These are phyloP conservation scores for Pezicula rhizophila DNA, from an alignment of 2,329 filamentous ascomycete species.

Conservation along the genomic window DNA sequence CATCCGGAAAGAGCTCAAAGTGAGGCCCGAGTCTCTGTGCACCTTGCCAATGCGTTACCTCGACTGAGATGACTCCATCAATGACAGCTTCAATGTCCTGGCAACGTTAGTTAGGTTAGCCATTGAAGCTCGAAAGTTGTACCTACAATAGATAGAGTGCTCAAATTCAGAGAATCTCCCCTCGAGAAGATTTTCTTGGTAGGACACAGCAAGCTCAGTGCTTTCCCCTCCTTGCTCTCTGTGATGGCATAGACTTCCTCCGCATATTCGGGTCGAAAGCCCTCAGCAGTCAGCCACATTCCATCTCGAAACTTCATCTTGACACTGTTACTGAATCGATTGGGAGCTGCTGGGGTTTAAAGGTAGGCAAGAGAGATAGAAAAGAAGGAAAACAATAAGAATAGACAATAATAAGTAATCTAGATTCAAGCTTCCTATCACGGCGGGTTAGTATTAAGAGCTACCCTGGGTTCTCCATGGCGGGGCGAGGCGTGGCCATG, in stretches of 20 bases:
- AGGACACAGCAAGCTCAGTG: slow-evolving; percentile 50
- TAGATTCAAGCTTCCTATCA: no score
- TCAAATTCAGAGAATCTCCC: slow-evolving; percentile 50
- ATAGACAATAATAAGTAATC: no score
- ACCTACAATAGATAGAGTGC: slow-evolving; percentile 45
- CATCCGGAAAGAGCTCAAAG: slow-evolving; percentile 51
- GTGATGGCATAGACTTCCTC: slow-evolving; percentile 55
- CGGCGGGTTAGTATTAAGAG: no score
- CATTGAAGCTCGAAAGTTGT: neutral
- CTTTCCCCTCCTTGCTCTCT: slow-evolving; percentile 35
- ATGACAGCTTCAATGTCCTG: slow-evolving; percentile 50
- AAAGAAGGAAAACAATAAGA: neutral
- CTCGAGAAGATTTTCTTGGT: slow-evolving; percentile 47
- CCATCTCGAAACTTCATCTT: slow-evolving; percentile 57
- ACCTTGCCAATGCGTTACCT: slow-evolving; percentile 52
- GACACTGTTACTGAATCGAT: neutral
- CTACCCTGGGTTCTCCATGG: no score
- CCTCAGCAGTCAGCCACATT: slow-evolving; percentile 62
- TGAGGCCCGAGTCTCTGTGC: slow-evolving; percentile 45
- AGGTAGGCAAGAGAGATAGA: neutral
- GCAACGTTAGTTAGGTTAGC: slow-evolving; percentile 3
- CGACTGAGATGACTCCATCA: slow-evolving; percentile 54
- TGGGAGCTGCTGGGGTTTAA: neutral
- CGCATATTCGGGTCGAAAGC: slow-evolving; percentile 56
- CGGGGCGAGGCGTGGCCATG: no score